These are phyloP conservation scores for Kodamaea fungicola DNA, from an alignment of 1,139 yeast species.

Conservation along the genomic window DNA sequence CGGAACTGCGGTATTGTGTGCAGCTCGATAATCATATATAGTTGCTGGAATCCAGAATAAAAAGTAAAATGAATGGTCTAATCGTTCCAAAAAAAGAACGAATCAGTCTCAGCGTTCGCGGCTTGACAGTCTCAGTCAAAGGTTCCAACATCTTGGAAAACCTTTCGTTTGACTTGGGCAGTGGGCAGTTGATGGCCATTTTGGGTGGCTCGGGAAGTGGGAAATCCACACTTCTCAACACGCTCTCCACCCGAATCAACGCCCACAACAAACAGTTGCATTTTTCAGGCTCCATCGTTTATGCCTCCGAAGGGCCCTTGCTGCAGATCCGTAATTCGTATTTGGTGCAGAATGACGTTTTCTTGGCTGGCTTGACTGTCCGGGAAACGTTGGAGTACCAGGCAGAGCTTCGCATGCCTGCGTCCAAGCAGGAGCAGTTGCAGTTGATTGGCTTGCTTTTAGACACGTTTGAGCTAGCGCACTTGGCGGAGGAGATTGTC, in stretches of 20 bases:
- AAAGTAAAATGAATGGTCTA: neutral
- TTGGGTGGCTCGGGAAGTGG: slow-evolving; percentile 28
- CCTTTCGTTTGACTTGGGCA: slow-evolving; percentile 18
- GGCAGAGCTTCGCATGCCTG: slow-evolving; percentile 20
- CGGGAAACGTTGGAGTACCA: slow-evolving; percentile 19
- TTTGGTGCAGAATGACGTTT: slow-evolving; percentile 20
- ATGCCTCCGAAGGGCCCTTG: slow-evolving; percentile 8
- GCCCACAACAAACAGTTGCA: slow-evolving; percentile 11
- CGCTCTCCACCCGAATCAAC: slow-evolving; percentile 20
- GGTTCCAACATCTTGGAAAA: slow-evolving; percentile 14
- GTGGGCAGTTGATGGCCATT: slow-evolving; percentile 21
- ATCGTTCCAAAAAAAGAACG: slow-evolving; percentile 13
- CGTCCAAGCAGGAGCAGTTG: slow-evolving; percentile 9
- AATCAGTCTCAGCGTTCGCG: slow-evolving; percentile 14
- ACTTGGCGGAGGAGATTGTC: slow-evolving; percentile 14
- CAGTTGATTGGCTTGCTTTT: slow-evolving; percentile 15
- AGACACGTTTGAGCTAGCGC: slow-evolving; percentile 17
- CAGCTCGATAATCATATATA: too few relatives aligned
- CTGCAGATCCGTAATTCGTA: slow-evolving; percentile 17
- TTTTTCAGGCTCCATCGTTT: slow-evolving; percentile 49
- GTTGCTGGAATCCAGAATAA: too few relatives aligned
- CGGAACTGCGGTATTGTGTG: too few relatives aligned
- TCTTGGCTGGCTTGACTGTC: slow-evolving; percentile 22
- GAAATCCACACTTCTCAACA: slow-evolving; percentile 22
- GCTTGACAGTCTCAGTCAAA: slow-evolving; percentile 13